Conservation (phyloP, 805 yeast genomes). For the Starmerella potacharoeniae region DNA sequence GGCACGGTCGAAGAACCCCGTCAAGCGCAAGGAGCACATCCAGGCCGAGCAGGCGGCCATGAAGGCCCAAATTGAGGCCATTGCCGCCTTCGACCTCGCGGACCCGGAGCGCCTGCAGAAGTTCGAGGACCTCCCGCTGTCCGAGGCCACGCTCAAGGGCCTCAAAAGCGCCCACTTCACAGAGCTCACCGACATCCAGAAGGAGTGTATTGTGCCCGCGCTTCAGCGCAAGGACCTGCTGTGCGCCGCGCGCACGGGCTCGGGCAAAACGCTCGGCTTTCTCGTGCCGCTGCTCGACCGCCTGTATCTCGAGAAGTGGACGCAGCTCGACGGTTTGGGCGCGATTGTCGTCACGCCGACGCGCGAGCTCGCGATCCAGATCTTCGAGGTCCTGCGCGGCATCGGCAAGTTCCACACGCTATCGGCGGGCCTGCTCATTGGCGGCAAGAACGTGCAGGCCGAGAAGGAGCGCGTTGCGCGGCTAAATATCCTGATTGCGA, state of each 20-base stretch:
- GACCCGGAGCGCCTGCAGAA: slow-evolving; percentile 32
- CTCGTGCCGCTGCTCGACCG: slow-evolving; percentile 59
- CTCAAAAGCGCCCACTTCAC: slow-evolving; percentile 67
- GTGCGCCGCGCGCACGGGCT: slow-evolving; percentile 83
- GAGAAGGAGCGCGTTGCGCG: slow-evolving; percentile 70
- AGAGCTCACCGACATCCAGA: slow-evolving; percentile 76
- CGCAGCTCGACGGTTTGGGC: slow-evolving; percentile 77
- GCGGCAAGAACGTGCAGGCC: slow-evolving; percentile 77
- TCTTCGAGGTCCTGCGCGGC: slow-evolving; percentile 72
- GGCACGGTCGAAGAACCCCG: slow-evolving; percentile 8
- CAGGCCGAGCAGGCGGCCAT: slow-evolving; percentile 10
- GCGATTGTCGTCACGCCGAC: slow-evolving; percentile 87
- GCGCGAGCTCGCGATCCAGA: slow-evolving; percentile 82
- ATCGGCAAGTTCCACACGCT: slow-evolving; percentile 65
- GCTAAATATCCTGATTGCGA: slow-evolving; percentile 75
- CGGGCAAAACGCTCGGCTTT: slow-evolving; percentile 85
- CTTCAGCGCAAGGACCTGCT: slow-evolving; percentile 65
- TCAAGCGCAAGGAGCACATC: slow-evolving; percentile 4
- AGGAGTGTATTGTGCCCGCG: slow-evolving; percentile 60
- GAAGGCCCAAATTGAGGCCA: slow-evolving; percentile 8
- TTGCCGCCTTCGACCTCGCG: background rate
- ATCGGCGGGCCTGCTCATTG: slow-evolving; percentile 85
- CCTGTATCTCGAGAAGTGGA: slow-evolving; percentile 58
- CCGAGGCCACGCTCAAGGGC: slow-evolving; percentile 55
- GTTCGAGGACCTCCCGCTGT: slow-evolving; percentile 70